Percentiles rank a stretch among this genome's conserved stretches.
Evolutionary conservation across 2,329 filamentous ascomycete genomes (phyloP).

Genomic region (Rhynchosporium graminicola): DNA sequence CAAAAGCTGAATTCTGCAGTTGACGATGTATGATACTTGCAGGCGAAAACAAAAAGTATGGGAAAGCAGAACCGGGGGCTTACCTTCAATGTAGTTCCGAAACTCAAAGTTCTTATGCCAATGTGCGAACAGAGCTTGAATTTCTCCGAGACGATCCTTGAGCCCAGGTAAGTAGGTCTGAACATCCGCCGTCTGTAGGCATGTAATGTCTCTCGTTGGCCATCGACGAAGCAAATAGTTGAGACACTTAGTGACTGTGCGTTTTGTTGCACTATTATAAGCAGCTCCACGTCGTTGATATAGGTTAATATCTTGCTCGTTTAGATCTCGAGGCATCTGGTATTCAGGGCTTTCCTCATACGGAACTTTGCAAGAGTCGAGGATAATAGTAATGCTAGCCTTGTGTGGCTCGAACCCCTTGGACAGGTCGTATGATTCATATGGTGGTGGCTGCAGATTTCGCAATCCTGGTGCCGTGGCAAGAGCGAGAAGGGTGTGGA

Average conservation of each 20-base stretch:
- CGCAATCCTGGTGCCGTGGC: conserved; percentile 33
- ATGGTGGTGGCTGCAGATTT: conserved; percentile 1
- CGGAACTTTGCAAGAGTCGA: conserved; percentile 6
- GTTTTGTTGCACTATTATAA: conserved; percentile 15
- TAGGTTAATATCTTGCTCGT: conserved; percentile 14
- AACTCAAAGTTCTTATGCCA: conserved; percentile 24
- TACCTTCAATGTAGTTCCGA: conserved; percentile 13
- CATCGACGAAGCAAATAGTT: conserved; percentile 13
- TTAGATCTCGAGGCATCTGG: conserved; percentile 10
- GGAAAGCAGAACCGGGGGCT: neutral
- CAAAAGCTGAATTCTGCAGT: neutral
- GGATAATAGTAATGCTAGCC: neutral
- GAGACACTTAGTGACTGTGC: conserved; percentile 13
- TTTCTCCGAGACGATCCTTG: neutral
- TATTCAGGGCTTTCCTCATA: conserved; percentile 21
- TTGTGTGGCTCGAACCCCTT: conserved; percentile 18
- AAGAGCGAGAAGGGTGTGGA: conserved; percentile 40
- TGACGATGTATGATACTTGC: neutral
- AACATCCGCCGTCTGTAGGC: conserved; percentile 2
- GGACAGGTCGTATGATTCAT: conserved; percentile 17
- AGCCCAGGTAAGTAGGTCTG: conserved; percentile 18
- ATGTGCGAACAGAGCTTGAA: conserved; percentile 9
- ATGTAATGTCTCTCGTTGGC: conserved; percentile 12
- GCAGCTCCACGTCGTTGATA: conserved; percentile 10
- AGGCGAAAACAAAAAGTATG: neutral